These are phyloP conservation scores for Calonectria hawksworthii DNA, from an alignment of 2,329 filamentous ascomycete species.

Conservation along the genomic window DNA sequence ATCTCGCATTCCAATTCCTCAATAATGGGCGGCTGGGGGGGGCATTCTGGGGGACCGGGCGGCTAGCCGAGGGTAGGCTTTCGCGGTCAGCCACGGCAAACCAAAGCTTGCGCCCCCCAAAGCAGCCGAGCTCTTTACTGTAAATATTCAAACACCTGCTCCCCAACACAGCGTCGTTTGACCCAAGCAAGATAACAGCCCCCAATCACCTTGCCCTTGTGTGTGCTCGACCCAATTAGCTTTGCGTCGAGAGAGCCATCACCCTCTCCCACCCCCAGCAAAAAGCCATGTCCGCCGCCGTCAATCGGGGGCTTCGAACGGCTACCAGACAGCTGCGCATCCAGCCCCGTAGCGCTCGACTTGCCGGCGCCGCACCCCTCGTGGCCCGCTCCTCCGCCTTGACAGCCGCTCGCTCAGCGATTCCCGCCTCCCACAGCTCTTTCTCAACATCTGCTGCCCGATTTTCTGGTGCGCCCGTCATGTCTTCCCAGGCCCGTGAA, in stretches of 20 bases:
- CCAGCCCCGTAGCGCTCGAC: slow-evolving; percentile 55
- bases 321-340: slow-evolving; percentile 68
- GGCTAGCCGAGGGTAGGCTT: slow-evolving; percentile 46
- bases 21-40: slow-evolving; percentile 13
- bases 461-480: slow-evolving; percentile 64
- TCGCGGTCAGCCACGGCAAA: slow-evolving; percentile 45
- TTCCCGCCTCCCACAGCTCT: slow-evolving; percentile 53
- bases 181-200: neutral
- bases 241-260: slow-evolving; percentile 6
- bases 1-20: slow-evolving; percentile 11
- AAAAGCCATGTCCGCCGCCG: slow-evolving; percentile 65
- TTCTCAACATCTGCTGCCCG: slow-evolving; percentile 66
- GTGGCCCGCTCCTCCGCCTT: slow-evolving; percentile 51
- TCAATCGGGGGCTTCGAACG: slow-evolving; percentile 67
- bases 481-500: slow-evolving; percentile 67
- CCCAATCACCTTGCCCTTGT: neutral
- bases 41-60: slow-evolving; percentile 32
- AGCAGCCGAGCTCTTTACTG: slow-evolving; percentile 42
- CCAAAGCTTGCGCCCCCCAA: slow-evolving; percentile 8
- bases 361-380: slow-evolving; percentile 52
- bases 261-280: slow-evolving; percentile 6
- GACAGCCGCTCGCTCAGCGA: slow-evolving; percentile 50
- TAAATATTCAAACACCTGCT: slow-evolving; percentile 40
- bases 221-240: neutral
- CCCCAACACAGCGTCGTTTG: neutral